Percentiles rank a stretch among this genome's conserved stretches.
phyloP scores from a whole-genome alignment of 176 grass and related monocot genomes.

The Carex kokanica region DNA sequence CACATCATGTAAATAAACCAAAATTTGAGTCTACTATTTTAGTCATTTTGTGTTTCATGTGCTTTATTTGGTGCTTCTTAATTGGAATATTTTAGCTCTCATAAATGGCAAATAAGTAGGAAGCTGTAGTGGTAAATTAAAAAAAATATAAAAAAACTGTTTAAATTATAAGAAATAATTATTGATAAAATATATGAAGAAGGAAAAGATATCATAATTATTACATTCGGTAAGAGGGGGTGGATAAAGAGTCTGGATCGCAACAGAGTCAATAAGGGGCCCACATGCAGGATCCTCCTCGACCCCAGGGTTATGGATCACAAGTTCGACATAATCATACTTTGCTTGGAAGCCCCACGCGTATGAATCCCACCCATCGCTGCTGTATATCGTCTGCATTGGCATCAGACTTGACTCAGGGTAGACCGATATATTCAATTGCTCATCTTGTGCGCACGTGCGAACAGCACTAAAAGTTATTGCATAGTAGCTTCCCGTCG shows the following conservation, averaged over 20 bases:
- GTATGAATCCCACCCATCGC: slow-evolving; percentile 83
- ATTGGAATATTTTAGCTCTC: not conserved
- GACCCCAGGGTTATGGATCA: slow-evolving; percentile 75
- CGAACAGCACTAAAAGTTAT: slow-evolving; percentile 79
- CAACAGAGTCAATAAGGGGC: slow-evolving; percentile 74
- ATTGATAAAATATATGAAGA: not conserved
- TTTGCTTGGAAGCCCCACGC: slow-evolving; percentile 74
- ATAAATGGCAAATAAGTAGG: not conserved
- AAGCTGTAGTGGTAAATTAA: not conserved
- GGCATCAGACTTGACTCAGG: slow-evolving; percentile 59
- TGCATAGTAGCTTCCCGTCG: slow-evolving; percentile 55
- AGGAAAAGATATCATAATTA: not conserved
- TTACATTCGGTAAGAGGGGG: slow-evolving; percentile 29
- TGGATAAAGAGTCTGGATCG: slow-evolving; percentile 55
- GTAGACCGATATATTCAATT: slow-evolving; percentile 64
- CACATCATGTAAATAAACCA: not conserved
- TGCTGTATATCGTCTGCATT: slow-evolving; percentile 77
- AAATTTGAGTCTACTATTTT: not conserved
- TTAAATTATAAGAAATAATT: not conserved
- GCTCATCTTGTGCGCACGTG: slow-evolving; percentile 71
- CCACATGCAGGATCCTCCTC: slow-evolving; percentile 79
- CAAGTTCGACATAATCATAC: slow-evolving; percentile 32
- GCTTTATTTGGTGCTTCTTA: not conserved
- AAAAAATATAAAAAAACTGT: not conserved
- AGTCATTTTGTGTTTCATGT: not conserved